Percentiles rank a stretch among this genome's conserved stretches.
Evolutionary conservation across 2,329 filamentous ascomycete genomes (phyloP).

Genomic region (Chrysoporthe austroafricana): DNA sequence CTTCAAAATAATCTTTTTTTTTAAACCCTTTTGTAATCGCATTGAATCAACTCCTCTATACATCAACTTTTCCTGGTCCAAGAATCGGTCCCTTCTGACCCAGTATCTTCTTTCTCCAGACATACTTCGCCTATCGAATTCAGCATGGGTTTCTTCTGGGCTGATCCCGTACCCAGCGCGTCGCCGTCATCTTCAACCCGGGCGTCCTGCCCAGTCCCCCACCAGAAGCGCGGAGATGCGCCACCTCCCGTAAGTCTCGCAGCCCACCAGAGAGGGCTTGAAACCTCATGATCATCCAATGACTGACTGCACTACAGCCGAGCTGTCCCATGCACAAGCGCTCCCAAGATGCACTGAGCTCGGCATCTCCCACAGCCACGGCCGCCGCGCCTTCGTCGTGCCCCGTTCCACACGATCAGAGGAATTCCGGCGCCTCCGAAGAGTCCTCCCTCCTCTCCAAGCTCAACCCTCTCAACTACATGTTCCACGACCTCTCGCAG

Average conservation of each 20-base stretch:
- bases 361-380: constrained; percentile 31
- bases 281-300: neutral
- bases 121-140: neutral
- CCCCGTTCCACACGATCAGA: constrained; percentile 49
- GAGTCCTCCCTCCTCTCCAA: constrained; percentile 56
- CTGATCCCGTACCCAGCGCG: constrained; percentile 46
- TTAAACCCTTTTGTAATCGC: neutral
- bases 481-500: constrained; percentile 88
- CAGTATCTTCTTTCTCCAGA: neutral
- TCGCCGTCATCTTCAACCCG: constrained; percentile 22
- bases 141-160: constrained; percentile 68
- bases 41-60: neutral
- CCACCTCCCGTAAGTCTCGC: constrained; percentile 45
- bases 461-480: constrained; percentile 83
- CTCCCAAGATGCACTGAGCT: constrained; percentile 52
- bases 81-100: neutral
- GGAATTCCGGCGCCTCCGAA: constrained; percentile 23
- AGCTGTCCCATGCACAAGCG: constrained; percentile 63
- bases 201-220: constrained; percentile 29
- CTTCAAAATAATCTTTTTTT: neutral
- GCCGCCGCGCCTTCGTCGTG: constrained; percentile 45
- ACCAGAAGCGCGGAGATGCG: constrained; percentile 34
- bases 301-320: constrained; percentile 43
- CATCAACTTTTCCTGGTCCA: neutral
- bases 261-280: neutral